Base-by-base conservation (phyloP, 2,329 filamentous ascomycete genomes). In the Phoma sp. region DNA sequence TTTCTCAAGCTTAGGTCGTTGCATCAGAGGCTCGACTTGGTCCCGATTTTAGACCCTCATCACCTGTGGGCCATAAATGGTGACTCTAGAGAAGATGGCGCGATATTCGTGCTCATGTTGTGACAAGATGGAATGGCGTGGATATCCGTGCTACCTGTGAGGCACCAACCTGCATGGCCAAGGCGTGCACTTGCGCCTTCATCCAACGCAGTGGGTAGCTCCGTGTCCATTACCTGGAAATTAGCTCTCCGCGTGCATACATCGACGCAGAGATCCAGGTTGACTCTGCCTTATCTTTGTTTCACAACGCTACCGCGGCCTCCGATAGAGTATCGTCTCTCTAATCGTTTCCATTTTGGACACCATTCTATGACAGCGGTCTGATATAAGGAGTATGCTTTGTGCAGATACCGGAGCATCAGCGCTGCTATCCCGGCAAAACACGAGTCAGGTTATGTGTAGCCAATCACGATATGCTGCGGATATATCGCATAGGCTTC, bases 221-320 rank as follows among this genome's bases (percentile, higher is more conserved):
- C 23, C 38, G 14, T 13, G 13, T 14, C 25, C n/a, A n/a, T 13
- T 9, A n/a, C 32, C 32, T 33, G 32, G 10, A 51, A 39, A 60
- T 61, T 60, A 61, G 58, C 60, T 55, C 59, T 61, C 55, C 64
- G 50, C 58, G 64, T 69, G 63, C 61, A 58, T 52, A 52, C 56
- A 18, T 44, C 58, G 60, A 51, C 53, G 54, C 43, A 33, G 47
- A 54, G 52, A 65, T 62, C 64, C 61, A 58, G 51, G 60, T 58
- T 55, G 59, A 59, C 52, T 46, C 52, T 67, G 62, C 71, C 71
- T 75, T 75, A 75, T 75, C 73, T 66, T 64, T 59, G 70, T 74
- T 70, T 63, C 71, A 74, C 66, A 57, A 49, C 60, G 54, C 56
- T 53, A 60, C 52, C 47, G 48, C 48, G 53, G 59, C 65, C 55